Evolutionary conservation across 768 basidiomycete species (phyloP).

Genomic region (Trametes coccinea): DNA sequence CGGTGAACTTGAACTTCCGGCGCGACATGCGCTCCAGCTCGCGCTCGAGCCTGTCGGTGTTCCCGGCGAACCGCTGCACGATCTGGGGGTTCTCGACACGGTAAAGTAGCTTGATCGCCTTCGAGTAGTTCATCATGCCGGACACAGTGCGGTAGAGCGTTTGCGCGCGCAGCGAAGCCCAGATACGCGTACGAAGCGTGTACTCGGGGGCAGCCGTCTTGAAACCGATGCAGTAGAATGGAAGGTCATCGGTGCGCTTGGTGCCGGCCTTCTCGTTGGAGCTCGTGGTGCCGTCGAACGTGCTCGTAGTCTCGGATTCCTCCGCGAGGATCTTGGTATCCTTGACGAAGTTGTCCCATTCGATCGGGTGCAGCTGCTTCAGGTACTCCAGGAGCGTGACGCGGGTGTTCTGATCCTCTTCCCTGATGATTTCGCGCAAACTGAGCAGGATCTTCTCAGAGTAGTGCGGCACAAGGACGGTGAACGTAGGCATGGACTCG

Average conservation of each 20-base stretch:
- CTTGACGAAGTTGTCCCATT: slow-evolving; percentile 99
- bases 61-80: slow-evolving; percentile 93
- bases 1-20: slow-evolving; percentile 96
- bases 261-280: slow-evolving; percentile 67
- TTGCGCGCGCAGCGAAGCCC: slow-evolving; percentile 97
- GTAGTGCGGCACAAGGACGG: slow-evolving; percentile 98
- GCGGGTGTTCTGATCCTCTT: slow-evolving; percentile 94
- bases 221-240: slow-evolving; percentile 99
- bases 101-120: slow-evolving; percentile 98
- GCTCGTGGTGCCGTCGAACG: slow-evolving; percentile 53
- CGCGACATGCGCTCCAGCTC: slow-evolving; percentile 97
- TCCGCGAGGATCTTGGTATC: slow-evolving; percentile 99
- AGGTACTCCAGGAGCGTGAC: slow-evolving; percentile 97
- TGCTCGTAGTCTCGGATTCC: slow-evolving; percentile 54
- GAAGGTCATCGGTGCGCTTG: slow-evolving; percentile 84
- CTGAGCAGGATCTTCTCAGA: slow-evolving; percentile 98
- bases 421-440: slow-evolving; percentile 95
- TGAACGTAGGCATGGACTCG: slow-evolving; percentile 99
- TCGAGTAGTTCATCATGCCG: slow-evolving; percentile 99
- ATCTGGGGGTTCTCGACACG: slow-evolving; percentile 98
- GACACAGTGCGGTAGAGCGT: slow-evolving; percentile 98
- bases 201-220: slow-evolving; percentile 99
- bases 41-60: slow-evolving; percentile 93
- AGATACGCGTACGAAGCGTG: slow-evolving; percentile 97
- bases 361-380: slow-evolving; percentile 96